Evolutionary conservation across 345 rosid genomes (phyloP), one percentile per base, ranked within the genome.

Genomic region (Nasturtium officinale): DNA sequence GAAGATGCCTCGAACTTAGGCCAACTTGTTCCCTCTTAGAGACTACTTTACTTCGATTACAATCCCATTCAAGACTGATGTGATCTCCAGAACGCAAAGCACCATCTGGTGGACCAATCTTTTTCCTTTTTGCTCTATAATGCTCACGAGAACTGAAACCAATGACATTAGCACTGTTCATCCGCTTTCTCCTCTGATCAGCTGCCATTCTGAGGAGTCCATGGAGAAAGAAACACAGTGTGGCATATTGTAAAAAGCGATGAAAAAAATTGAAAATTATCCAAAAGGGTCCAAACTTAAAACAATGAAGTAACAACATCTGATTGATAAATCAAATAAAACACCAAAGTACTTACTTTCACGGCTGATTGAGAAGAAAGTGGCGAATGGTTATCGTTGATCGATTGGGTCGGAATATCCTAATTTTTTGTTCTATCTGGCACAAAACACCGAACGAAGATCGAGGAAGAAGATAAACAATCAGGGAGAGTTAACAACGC

Each of bases 21-120:
- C 92, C 96, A 79, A 95, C 77, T 80, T 95, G 99, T 40, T 88
- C 98, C 87, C 67, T 87, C 82, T 80, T 95, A 61, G 99, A 89
- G 47, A 92, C 83, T 29, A 95, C 98, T 66, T 68, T 82, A 46
- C 80, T 86, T 53, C 66, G 62, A 56, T 67, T 82, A 38, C 80
- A 79, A 61, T 95, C 94, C 99, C 99, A 95, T 83, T 88, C 87
- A 25, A 95, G 96, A 75, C 85, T 85, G 70, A 92, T 87, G 54
- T 82, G 90, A 74, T 88, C 86, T 75, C 87, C 87, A 0, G 82
- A 42, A 75, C 80, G 84, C 72, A 82, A 75, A 53, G 84, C 82
- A 76, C 50, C 79, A 73, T 84, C 81, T 10, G 65, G 72, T 29
- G 86, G 78, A 58, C 45, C 84, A 50, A 72, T 13, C 76, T 79